phyloP scores from a whole-genome alignment of 1,284 basidiomycete species.

The Trichosporon ovoides region DNA sequence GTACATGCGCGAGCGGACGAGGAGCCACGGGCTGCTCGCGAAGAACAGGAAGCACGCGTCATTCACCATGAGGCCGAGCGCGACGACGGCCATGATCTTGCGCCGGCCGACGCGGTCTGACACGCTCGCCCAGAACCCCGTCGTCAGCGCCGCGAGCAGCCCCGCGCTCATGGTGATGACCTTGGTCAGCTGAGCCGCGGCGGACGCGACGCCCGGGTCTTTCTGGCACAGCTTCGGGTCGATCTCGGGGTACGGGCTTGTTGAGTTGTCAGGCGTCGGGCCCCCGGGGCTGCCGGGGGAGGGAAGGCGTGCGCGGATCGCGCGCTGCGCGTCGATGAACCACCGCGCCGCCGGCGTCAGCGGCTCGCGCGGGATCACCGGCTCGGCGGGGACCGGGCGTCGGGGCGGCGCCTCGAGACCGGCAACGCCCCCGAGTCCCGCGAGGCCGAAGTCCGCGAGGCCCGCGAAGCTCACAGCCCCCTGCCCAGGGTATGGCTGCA shows the following conservation, averaged over 20 bases:
- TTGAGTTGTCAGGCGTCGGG: not conserved
- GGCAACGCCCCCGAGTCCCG: not conserved
- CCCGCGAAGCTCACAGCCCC: not conserved
- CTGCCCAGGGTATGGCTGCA: not conserved
- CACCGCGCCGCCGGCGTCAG: slow-evolving; percentile 41
- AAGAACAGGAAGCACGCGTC: slow-evolving; percentile 65
- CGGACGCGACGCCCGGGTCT: slow-evolving; percentile 66
- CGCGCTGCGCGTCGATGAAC: slow-evolving; percentile 40
- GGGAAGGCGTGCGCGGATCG: slow-evolving; percentile 26
- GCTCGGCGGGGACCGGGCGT: not conserved
- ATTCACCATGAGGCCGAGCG: slow-evolving; percentile 67
- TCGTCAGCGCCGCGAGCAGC: slow-evolving; percentile 72
- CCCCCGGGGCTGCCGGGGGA: not conserved
- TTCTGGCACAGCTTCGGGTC: slow-evolving; percentile 56
- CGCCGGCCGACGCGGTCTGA: slow-evolving; percentile 73
- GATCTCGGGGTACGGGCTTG: slow-evolving; percentile 36
- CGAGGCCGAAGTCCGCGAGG: not conserved
- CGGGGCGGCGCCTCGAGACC: not conserved
- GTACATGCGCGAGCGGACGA: slow-evolving; percentile 58
- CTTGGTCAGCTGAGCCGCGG: slow-evolving; percentile 62
- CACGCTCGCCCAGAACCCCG: slow-evolving; percentile 80
- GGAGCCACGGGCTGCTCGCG: slow-evolving; percentile 61
- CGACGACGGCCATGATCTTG: slow-evolving; percentile 64
- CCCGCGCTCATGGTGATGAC: slow-evolving; percentile 73
- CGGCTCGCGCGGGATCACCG: not conserved